Evolutionary conservation across 23 red algal species (phyloP), one percentile per base, ranked within the genome.

Genomic region (Gracilaria domingensis): DNA sequence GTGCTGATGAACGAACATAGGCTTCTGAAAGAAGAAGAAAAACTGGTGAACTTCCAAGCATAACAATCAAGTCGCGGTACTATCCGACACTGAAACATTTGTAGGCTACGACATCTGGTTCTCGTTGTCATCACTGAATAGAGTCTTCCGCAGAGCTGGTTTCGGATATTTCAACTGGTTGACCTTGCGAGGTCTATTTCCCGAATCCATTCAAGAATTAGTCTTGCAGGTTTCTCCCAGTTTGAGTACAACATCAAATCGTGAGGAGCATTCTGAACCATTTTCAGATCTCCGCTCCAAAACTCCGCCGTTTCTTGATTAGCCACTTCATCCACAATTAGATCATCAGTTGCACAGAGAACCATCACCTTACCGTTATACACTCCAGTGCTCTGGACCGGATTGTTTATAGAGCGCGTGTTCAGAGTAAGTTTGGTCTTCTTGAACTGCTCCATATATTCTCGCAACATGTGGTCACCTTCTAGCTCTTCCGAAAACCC

Each of bases 191-290:
- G 39, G 30, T 9, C 0, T 13, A 5, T 5, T 88, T 55, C 26
- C 47, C 45, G 67, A 75, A 87, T 16, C 92, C 92, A 94, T 6
- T 87, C 73, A 9, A 87, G 29, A 30, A 94, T 81, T 18, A 39
- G 25, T 23, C 65, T 24, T 4, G 76, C 82, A 28, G 79, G 71
- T 32, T 71, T 77, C 37, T 66, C 73, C 92, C 92, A 82, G 30
- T 75, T 65, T 23, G 81, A 82, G 6, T 67, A 82, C 25, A 94
- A 69, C 83, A 94, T 94, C 39, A 94, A 73, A 44, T 94, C 84
- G 69, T 94, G 92, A 2, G 92, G 83, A 25, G 84, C 75, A 45
- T 83, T 74, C 16, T 82, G 38, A 11, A 94, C 40, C 29, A 82
- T n/a, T 11, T 67, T 29, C 25, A 75, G 42, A 40, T 87, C 59